phyloP scores from a whole-genome alignment of 2,329 filamentous ascomycete species.

The Fusarium decemcellulare region DNA sequence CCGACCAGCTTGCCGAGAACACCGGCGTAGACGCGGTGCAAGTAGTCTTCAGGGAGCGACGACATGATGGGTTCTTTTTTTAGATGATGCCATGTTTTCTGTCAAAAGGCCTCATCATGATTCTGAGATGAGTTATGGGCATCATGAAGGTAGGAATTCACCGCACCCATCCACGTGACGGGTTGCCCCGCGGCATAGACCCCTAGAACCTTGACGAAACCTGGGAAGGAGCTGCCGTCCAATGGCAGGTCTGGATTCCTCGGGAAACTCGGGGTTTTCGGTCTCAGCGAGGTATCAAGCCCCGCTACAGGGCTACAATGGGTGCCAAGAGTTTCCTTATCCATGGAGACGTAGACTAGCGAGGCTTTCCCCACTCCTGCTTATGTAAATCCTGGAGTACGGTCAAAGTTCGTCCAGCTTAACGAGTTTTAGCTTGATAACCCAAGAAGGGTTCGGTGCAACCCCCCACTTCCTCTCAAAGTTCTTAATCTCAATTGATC shows the following conservation, averaged over 20 bases:
- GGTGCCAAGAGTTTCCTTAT: too few relatives aligned
- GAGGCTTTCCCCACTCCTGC: too few relatives aligned
- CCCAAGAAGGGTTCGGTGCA: too few relatives aligned
- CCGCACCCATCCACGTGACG: neutral
- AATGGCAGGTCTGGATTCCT: neutral
- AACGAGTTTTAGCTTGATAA: too few relatives aligned
- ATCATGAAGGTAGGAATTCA: neutral
- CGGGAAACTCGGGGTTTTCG: slow-evolving; percentile 7
- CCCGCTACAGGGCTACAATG: neutral
- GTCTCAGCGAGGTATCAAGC: neutral
- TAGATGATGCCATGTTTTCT: neutral
- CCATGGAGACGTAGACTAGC: too few relatives aligned
- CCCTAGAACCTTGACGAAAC: neutral
- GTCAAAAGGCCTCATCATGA: neutral
- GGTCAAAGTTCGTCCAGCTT: too few relatives aligned
- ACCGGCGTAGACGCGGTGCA: slow-evolving; percentile 19
- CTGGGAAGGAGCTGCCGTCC: neutral
- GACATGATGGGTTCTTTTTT: neutral
- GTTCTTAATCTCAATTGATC: neutral
- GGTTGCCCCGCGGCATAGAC: neutral
- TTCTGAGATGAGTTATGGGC: neutral
- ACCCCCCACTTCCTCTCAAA: too few relatives aligned
- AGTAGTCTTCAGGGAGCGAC: slow-evolving; percentile 17
- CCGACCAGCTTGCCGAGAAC: slow-evolving; percentile 23
- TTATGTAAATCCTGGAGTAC: too few relatives aligned